phyloP scores from a whole-genome alignment of 2,329 filamentous ascomycete genomes.

The Sclerotinia sclerotiorum region DNA sequence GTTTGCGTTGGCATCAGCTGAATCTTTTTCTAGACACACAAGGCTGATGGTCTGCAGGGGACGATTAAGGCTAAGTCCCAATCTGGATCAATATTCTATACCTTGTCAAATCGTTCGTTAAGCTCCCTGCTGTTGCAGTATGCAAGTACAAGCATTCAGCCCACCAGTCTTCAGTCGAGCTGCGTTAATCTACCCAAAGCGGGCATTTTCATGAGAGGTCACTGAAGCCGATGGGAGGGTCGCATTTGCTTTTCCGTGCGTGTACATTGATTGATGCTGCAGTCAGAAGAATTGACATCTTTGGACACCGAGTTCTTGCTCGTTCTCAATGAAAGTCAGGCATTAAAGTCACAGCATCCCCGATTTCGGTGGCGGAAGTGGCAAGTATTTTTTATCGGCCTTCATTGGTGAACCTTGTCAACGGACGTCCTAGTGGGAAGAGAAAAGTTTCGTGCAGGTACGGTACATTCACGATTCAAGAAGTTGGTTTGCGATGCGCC shows the following conservation, averaged over 20 bases:
- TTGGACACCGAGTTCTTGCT: slow-evolving; percentile 12
- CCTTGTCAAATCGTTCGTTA: slow-evolving; percentile 8
- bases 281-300: slow-evolving; percentile 17
- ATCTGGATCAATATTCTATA: slow-evolving; percentile 14
- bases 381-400: slow-evolving; percentile 16
- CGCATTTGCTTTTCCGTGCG: slow-evolving; percentile 11
- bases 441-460: slow-evolving; percentile 11
- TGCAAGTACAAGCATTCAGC: slow-evolving; percentile 26
- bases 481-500: slow-evolving; percentile 24
- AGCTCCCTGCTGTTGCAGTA: slow-evolving; percentile 18
- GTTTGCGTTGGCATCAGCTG: slow-evolving; percentile 20
- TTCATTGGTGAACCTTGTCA: slow-evolving; percentile 2
- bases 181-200: slow-evolving; percentile 14
- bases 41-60: slow-evolving; percentile 21
- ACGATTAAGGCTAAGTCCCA: slow-evolving; percentile 18
- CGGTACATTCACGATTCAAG: slow-evolving; percentile 21
- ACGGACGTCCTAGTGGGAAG: slow-evolving; percentile 2
- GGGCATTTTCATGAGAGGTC: slow-evolving; percentile 20
- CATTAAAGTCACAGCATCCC: slow-evolving; percentile 20
- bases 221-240: slow-evolving; percentile 5
- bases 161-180: slow-evolving; percentile 17
- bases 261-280: slow-evolving; percentile 17
- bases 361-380: slow-evolving; percentile 25
- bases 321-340: slow-evolving; percentile 23
- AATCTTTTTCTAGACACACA: slow-evolving; percentile 17